These are phyloP conservation scores for Aspergillus cejpii DNA, from an alignment of 2,329 filamentous ascomycete species.

Conservation along the genomic window DNA sequence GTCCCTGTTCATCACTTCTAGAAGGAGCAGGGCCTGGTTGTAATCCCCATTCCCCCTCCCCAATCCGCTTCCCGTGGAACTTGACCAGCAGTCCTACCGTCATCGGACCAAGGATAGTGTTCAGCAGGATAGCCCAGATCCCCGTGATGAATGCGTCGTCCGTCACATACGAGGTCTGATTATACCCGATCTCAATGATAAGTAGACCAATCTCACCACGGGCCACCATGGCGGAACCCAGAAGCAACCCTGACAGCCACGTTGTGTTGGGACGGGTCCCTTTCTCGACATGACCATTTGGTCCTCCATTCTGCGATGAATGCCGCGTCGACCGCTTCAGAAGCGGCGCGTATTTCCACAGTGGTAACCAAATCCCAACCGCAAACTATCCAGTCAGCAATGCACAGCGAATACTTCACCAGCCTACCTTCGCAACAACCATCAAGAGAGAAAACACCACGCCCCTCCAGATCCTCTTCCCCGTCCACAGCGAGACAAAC, in stretches of 20 bases:
- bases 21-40: conserved; percentile 5
- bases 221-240: conserved; percentile 31
- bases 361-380: conserved; percentile 25
- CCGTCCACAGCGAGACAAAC: conserved; percentile 29
- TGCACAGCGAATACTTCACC: not conserved
- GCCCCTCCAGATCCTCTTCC: conserved; percentile 28
- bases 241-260: conserved; percentile 21
- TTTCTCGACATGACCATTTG: too few species aligned
- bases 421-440: conserved; percentile 25
- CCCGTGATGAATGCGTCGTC: conserved; percentile 24
- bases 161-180: conserved; percentile 38
- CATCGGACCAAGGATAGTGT: conserved; percentile 29
- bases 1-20: not conserved
- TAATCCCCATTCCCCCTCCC: conserved; percentile 24
- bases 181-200: conserved; percentile 30
- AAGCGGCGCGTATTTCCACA: conserved; percentile 14
- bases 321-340: not conserved
- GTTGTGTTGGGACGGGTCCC: conserved; percentile 1
- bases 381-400: conserved; percentile 17
- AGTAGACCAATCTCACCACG: conserved; percentile 30
- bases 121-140: conserved; percentile 30
- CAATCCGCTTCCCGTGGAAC: conserved; percentile 17
- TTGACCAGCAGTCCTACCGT: conserved; percentile 24
- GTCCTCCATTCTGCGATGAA: too few species aligned
- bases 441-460: conserved; percentile 27